Evolutionary conservation across 1,139 yeast species (phyloP), one percentile per base, ranked within the genome.

Genomic region (Candida sanyaensis): DNA sequence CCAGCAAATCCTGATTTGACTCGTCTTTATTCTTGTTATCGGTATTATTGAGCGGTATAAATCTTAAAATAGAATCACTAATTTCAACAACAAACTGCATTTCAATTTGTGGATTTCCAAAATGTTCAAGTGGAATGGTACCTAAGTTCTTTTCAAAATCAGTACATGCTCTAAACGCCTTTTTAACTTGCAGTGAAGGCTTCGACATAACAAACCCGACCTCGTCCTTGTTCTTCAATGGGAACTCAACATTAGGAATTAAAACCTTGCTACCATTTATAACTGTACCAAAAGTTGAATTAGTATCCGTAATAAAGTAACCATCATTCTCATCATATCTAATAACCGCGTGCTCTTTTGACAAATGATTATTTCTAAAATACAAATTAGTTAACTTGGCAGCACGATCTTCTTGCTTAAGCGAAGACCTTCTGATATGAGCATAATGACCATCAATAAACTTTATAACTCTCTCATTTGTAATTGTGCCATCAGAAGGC

Each of bases 221-320:
- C 1, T 32, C 34, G 50, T 71, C 75, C 13, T 64, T 64, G 42
- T 58, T 47, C 8, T 41, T 32, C 30, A 73, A 53, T 17, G 49
- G 46, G 39, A 56, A 47, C 57, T 61, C 56, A 12, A 45, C 44
- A 10, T 54, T 55, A 0, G 70, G 65, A 6, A 56, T 54, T 38
- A 61, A 64, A 17, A 53, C 53, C 9, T 42, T 27, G 6, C 59
- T 45, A 23, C 60, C 58, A 50, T 72, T 69, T 42, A 71, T 48
- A 13, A 71, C 55, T 6, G 79, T 74, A 0, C 80, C 80, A 57
- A 73, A 75, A 29, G 75, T 72, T 5, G 77, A 72, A 10, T 54
- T 54, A 11, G 53, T 51, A 51, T 75, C 80, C 47, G 56, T 57
- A 37, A 75, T 47, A 36, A 42, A 58, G 45, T 73, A 60, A 9